Evolutionary conservation across 768 basidiomycete species (phyloP).

Genomic region (Leucocoprinus leucothites): DNA sequence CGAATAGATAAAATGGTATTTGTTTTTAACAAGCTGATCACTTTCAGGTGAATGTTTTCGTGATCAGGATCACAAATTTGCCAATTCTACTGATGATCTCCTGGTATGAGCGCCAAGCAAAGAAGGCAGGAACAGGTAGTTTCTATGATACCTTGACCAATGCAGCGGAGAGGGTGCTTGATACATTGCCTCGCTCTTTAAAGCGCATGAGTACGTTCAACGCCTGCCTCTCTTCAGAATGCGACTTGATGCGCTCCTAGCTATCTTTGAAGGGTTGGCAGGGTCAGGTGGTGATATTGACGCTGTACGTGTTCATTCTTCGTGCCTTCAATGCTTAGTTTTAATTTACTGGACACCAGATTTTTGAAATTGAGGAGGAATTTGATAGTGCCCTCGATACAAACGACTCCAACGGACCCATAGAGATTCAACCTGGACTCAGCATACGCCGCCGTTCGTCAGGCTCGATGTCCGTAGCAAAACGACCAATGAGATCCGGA

Average conservation of each 20-base stretch:
- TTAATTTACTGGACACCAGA: conserved; percentile 31
- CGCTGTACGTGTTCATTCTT: conserved; percentile 43
- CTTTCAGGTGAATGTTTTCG: conserved; percentile 75
- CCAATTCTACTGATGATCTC: conserved; percentile 81
- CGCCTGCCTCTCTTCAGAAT: not conserved
- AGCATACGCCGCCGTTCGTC: conserved; percentile 3
- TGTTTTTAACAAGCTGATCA: conserved; percentile 11
- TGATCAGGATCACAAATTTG: conserved; percentile 83
- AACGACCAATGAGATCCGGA: not conserved
- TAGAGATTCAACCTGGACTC: conserved; percentile 14
- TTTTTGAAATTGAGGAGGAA: conserved; percentile 79
- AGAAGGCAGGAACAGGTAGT: conserved; percentile 56
- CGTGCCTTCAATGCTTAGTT: not conserved
- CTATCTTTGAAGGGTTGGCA: conserved; percentile 76
- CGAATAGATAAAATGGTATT: conserved; percentile 7
- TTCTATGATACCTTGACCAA: conserved; percentile 73
- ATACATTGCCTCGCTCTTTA: conserved; percentile 71
- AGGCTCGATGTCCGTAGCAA: not conserved
- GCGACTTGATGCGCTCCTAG: conserved; percentile 33
- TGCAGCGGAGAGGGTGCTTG: conserved; percentile 65
- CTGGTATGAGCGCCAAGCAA: conserved; percentile 83
- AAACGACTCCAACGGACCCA: conserved; percentile 29
- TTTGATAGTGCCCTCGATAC: conserved; percentile 57
- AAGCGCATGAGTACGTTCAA: conserved; percentile 66
- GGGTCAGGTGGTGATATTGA: conserved; percentile 74